Evolutionary conservation across 345 rosid genomes (phyloP), one percentile per base, ranked within the genome.

Genomic region (Iberis pinnata): DNA sequence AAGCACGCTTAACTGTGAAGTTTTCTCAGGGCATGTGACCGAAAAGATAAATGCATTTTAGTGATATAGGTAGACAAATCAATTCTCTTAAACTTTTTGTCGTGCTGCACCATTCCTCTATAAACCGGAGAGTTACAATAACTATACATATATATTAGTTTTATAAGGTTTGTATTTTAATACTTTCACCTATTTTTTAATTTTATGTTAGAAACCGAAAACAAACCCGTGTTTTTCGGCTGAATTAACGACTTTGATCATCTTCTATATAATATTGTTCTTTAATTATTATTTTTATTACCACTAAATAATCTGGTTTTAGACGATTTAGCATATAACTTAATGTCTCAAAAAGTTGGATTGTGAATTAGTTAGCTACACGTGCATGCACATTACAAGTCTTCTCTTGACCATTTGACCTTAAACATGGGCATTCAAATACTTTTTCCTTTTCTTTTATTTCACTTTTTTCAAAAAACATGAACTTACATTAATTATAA

Each of bases 161-260:
- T 5, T 14, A 53, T 8, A 27, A 31, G 54, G 17, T 46, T 45
- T 13, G 26, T 36, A 56, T 43, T 56, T 10, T 12, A 31, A 24
- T 39, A 31, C 10, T 20, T 29, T 16, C 6, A 3, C n/a, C n/a
- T n/a, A 14, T 61, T 46, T 11, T 6, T 6, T 29, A 14, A n/a
- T n/a, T n/a, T n/a, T 29, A 40, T 29, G 14, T 32, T 13, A 37
- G 6, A 43, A 45, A 44, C 49, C 31, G 9, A 67, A 53, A 59
- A 44, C 45, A 46, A 53, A 40, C 40, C 66, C 61, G 56, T 60
- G 56, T 53, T 67, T 53, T 54, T 8, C 51, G 66, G 56, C 66
- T 59, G 22, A 67, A 53, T 60, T 18, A 45, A 53, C 65, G 71
- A 54, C 42, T 45, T 53, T 19, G 18, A 29, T 31, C 49, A 27